Evolutionary conservation across 768 basidiomycete genomes (phyloP), one percentile per base, ranked within the genome.

Genomic region (Suillus sp.): DNA sequence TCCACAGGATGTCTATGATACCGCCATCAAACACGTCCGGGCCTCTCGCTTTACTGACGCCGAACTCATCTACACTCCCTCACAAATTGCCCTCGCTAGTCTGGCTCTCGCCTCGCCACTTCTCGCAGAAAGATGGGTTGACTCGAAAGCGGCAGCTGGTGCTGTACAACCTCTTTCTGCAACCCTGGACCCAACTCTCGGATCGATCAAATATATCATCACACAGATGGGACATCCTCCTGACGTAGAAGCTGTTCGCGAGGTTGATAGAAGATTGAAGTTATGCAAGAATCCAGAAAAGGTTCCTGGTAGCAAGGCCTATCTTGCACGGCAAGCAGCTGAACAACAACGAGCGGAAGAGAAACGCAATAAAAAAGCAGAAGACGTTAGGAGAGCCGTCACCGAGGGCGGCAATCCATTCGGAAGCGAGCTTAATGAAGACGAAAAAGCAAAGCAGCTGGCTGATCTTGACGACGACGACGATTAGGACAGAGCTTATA

Each of bases 231-330:
- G 89, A 18, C 80, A 81, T 22, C 82, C 84, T 30, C 87, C 94
- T n/a, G 83, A 92, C 63, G 81, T 96, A 14, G 94, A 94, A 64
- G 80, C 84, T 35, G 95, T 98, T 16, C 90, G 92, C 16, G 91
- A 92, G 70, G 89, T 99, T 8, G 97, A 99, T 74, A 85, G 90
- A 71, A 82, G 95, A 51, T 79, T 99, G 53, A 89, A 86, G 70
- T 71, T 90, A 42, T 98, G 96, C 80, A 93, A 95, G 73, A 99
- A 99, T 70, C 97, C 97, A 5, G 95, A 96, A 76, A 97, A 96
- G 75, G 89, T 96, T 6, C 86, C 88, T 14, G 95, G 95, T n/a
- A 96, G 88, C 65, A 89, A 86, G 64, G 90, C 92, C 3, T 95
- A 90, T 74, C 74, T 88, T 30, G 84, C 85, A 25, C 88, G 86